A percentile compares a stretch with the other conserved stretches of the same genome.
Evolutionary conservation across 352 stramenopile genomes (phyloP).

Genomic region (Globisporangium nunn): DNA sequence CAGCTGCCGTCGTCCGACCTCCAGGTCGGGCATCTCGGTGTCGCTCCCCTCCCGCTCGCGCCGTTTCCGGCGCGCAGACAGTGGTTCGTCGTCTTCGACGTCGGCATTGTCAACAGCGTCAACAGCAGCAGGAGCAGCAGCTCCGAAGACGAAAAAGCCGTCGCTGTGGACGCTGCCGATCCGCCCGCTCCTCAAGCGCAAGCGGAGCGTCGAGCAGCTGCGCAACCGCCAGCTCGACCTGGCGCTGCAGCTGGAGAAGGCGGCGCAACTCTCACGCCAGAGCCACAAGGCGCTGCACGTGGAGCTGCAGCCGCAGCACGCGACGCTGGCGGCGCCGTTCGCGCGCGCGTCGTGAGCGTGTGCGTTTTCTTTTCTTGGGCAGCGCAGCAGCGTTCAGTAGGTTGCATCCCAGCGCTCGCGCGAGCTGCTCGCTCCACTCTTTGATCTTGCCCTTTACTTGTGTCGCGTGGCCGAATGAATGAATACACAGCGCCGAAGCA

Average conservation of each 20-base stretch:
- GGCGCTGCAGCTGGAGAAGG: conserved; percentile 33
- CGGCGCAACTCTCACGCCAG: conserved; percentile 17
- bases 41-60: conserved; percentile 11
- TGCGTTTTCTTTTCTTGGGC: neutral
- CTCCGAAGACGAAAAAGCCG: conserved; percentile 19
- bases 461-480: too few species aligned
- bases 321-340: conserved; percentile 9
- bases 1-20: conserved; percentile 3
- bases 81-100: conserved; percentile 8
- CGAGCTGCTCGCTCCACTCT: too few species aligned
- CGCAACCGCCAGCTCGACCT: conserved; percentile 42
- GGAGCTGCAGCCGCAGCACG: conserved; percentile 31
- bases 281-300: conserved; percentile 16
- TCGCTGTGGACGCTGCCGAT: conserved; percentile 41
- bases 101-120: neutral
- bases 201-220: conserved; percentile 35
- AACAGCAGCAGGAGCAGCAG: neutral
- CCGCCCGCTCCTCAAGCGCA: conserved; percentile 40
- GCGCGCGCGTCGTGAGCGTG: conserved; percentile 13
- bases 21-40: conserved; percentile 8
- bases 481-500: too few species aligned
- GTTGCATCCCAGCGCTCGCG: too few species aligned
- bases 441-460: too few species aligned
- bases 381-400: too few species aligned
- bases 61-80: conserved; percentile 8